Evolutionary conservation across 257 asterid genomes (phyloP), one percentile per base, ranked within the genome.

Genomic region (Oldenlandia corymbosa): DNA sequence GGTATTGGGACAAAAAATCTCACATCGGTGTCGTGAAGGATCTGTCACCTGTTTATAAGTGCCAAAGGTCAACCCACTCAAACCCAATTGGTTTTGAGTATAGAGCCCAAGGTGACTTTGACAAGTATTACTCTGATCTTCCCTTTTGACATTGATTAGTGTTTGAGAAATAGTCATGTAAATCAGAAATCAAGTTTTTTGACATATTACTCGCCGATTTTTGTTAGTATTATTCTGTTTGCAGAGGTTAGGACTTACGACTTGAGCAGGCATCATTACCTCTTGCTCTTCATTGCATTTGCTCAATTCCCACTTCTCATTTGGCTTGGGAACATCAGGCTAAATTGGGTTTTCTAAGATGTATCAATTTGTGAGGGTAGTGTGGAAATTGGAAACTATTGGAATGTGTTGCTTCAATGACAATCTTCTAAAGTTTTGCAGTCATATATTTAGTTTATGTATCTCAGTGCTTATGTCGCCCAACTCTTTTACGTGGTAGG

Each of bases 221-320:
- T n/a, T n/a, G n/a, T n/a, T n/a, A n/a, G n/a, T n/a, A n/a, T n/a
- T n/a, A n/a, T 75, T 37, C 79, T 75, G 27, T 75, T 75, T 0
- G 67, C 79, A 2, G 79, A 75, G 62, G 79, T 75, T 23, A 55
- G 76, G 47, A 66, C 64, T 42, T 65, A 48, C 13, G 73, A 75
- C 53, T 66, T 76, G 50, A 75, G 80, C 73, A 48, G 76, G 34
- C 80, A 70, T 48, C 79, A 75, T 51, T 75, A 75, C 67, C 79
- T 65, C 53, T 48, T 75, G 58, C 69, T 75, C 73, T 75, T 75
- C 75, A 75, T 75, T 31, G 79, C 79, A 21, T 52, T 75, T 67
- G 79, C 76, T 65, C 79, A 75, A 68, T 69, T 75, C 52, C 79
- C 79, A 7, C 76, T 75, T 46, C 67, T 60, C 31, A 47, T 74